Base-by-base conservation (phyloP, 139 green algal genomes). In the Chlamydomonas incerta region DNA sequence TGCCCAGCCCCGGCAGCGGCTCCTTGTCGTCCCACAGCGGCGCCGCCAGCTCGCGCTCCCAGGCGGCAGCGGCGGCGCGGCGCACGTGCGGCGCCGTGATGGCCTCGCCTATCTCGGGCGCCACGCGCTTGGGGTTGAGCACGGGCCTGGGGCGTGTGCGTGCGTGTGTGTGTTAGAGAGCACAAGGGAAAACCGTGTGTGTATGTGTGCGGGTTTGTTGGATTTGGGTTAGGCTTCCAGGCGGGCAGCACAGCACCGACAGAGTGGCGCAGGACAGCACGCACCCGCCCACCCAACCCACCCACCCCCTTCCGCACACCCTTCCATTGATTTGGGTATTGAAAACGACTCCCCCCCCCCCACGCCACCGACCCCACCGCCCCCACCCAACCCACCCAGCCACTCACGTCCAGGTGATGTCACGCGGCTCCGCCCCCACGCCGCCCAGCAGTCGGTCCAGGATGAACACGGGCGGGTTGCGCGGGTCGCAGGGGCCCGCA, bases 391-490 rank as follows among this genome's bases (percentile, higher is more conserved):
- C 46, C 46, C 46, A 65, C 31, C 52, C 33, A 35, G 1, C 60
- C 24, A 29, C 77, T 83, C 77, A 83, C 77, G 63, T 74, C 77
- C 77, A 83, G 41, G 46, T 83, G 23, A 83, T 83, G 77, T 74
- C n/a, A 18, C 20, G 11, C 9, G 77, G 77, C 28, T 8, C 4
- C 0, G 11, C 63, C 20, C 26, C 62, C 63, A 83, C 63, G n/a
- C 77, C 77, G 29, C 77, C 77, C 46, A 83, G 77, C 77, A 83
- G 77, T 21, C 77, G 77, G 77, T 83, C 77, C 47, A 83, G 65
- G 62, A 83, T 83, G 77, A 83, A 83, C 11, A 83, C 63, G 77
- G 77, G 77, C 41, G 77, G 77, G 62, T 83, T 83, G 77, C 77
- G 77, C 20, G 46, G 41, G 77, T 83, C 77, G 41, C 77, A 83